Conservation (phyloP, 2,329 filamentous ascomycete species). For the Hyphodiscus sp. region DNA sequence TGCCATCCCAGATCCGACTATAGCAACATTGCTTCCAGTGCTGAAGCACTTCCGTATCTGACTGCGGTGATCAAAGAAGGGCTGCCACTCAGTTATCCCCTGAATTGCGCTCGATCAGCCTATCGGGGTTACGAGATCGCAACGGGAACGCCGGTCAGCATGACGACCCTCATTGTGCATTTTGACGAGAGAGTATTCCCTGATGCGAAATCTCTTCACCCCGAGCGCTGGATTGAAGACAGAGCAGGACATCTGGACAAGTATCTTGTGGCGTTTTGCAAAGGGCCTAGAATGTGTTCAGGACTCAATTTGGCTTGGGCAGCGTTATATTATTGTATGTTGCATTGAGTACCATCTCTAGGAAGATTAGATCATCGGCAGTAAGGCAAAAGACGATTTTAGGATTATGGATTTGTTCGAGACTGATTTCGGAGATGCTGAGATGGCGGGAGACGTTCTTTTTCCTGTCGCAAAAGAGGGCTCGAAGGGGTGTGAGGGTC, state of each 20-base stretch:
- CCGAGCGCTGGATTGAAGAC: constrained; percentile 35
- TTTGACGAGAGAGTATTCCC: constrained; percentile 25
- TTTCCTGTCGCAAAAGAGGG: background rate
- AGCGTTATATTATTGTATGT: constrained; percentile 5
- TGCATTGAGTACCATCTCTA: constrained; percentile 10
- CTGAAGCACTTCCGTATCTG: constrained; percentile 23
- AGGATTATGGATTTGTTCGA: constrained; percentile 14
- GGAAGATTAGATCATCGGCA: background rate
- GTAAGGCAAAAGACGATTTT: background rate
- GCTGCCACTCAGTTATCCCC: constrained; percentile 23
- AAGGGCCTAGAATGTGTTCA: constrained; percentile 34
- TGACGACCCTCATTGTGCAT: too few relatives aligned
- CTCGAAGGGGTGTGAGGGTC: background rate
- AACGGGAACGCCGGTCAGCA: too few relatives aligned
- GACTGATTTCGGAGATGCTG: constrained; percentile 17
- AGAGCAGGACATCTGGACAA: constrained; percentile 28
- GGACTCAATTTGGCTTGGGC: constrained; percentile 23
- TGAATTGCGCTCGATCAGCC: constrained; percentile 12
- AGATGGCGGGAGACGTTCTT: constrained; percentile 1
- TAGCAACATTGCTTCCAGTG: background rate
- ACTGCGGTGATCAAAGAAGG: constrained; percentile 28
- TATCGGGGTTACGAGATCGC: too few relatives aligned
- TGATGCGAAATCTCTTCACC: constrained; percentile 36
- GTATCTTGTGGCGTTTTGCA: constrained; percentile 37
- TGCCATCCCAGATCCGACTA: constrained; percentile 26